Base-by-base conservation (phyloP, 1,284 basidiomycete species). In the Tremellales sp. region DNA sequence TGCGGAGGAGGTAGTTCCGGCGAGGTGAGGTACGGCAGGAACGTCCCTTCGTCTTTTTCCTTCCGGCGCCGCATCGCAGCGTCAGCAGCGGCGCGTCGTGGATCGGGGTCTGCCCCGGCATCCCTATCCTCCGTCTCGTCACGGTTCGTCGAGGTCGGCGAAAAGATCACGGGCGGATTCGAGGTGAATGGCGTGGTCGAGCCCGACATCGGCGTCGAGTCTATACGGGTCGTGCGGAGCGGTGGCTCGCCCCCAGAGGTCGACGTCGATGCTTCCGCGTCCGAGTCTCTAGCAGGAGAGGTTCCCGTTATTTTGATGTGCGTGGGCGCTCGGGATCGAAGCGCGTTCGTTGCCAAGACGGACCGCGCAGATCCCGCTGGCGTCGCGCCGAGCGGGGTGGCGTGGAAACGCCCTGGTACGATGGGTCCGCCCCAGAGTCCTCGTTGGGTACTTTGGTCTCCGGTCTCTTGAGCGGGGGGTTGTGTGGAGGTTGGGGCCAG, bases 61-160 rank as follows among this genome's bases (percentile, higher is more conserved):
- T 6, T 35, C 27, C n/a, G 36, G 6, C 63, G 27, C 18, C 58
- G 35, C 48, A 65, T 38, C 21, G 63, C 63, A 28, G 63, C 63
- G 38, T 63, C 60, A 14, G 63, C 60, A 14, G 56, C 63, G 24
- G 36, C 39, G 26, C 48, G 48, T 34, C 58, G 45, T 22, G 50
- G 51, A 10, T 50, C 52, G 16, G 4, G 26, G n/a, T 43, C 44
- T 18, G 19, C n/a, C 35, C 33, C 24, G 18, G 85, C 86, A 25
- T 84, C 63, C 28, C 63, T 71, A 54, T 87, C 85, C 64, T 12
- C 40, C 9, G 10, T 38, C 12, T 22, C 39, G 12, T 42, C 51
- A 16, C 27, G 31, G 5, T 19, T 33, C 43, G 2, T 31, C 24
- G 5, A 25, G 2, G 55, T 58, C 3, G 63, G 49, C 2, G 60